Evolutionary conservation across 1,139 yeast species (phyloP), one percentile per base, ranked within the genome.

Genomic region (Zygotorulaspora mrakii): DNA sequence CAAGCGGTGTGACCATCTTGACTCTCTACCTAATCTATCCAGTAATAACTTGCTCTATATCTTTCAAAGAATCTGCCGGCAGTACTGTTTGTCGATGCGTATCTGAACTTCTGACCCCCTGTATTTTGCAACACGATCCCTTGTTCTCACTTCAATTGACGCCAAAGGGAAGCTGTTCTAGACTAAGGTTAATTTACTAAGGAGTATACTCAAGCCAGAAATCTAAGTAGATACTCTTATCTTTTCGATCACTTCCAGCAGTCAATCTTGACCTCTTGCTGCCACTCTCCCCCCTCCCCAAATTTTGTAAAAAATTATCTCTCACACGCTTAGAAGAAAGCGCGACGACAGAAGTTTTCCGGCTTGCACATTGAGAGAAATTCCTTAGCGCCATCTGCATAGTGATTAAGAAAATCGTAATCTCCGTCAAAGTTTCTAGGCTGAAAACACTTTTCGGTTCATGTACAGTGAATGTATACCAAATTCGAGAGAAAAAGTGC

Each of bases 1-100:
- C 17, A 17, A 36, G 10, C 29, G 45, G 37, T 22, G 27, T 32
- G 17, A 31, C 33, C 33, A 30, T 31, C 5, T 28, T 17, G 18
- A 7, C 13, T 17, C 11, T 16, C 9, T 14, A 16, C 5, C 12
- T 25, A 3, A 14, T 25, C 4, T 25, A 25, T 25, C 28, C 12
- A 25, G 22, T 9, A 20, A 9, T 20, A 17, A 16, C 33, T 30
- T 22, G n/a, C n/a, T n/a, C n/a, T n/a, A n/a, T n/a, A n/a, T n/a
- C n/a, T n/a, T n/a, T n/a, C n/a, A n/a, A n/a, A n/a, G n/a, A n/a
- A n/a, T n/a, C n/a, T n/a, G n/a, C n/a, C n/a, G n/a, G n/a, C n/a
- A n/a, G n/a, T n/a, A 9, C 17, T 13, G n/a, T 27, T 27, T 27
- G 11, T 27, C 18, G 10, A 23, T 25, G 28, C 14, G 6, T 6